phyloP scores from a whole-genome alignment of 2,329 filamentous ascomycete species.

The Rutstroemia sp. region DNA sequence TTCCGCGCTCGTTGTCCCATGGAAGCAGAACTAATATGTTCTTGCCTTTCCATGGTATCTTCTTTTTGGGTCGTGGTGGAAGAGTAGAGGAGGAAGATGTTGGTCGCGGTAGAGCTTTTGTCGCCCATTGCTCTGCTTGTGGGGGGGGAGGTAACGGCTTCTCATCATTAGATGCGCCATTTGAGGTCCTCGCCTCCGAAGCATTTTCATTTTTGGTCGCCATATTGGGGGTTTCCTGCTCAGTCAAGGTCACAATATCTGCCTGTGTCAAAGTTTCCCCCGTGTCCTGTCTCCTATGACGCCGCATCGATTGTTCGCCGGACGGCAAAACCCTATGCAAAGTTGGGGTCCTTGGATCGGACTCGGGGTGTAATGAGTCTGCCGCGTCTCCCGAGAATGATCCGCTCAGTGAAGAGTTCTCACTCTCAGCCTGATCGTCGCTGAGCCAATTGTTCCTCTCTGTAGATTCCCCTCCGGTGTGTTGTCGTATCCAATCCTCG shows the following conservation, averaged over 20 bases:
- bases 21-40: constrained; percentile 65
- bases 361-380: constrained; percentile 33
- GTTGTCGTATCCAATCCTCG: constrained; percentile 80
- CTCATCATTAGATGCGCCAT: constrained; percentile 27
- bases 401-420: constrained; percentile 68
- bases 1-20: constrained; percentile 57
- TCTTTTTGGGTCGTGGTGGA: constrained; percentile 59
- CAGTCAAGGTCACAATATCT: constrained; percentile 21
- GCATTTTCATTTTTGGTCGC: constrained; percentile 17
- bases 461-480: constrained; percentile 61
- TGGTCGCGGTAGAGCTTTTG: constrained; percentile 12
- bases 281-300: constrained; percentile 29
- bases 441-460: constrained; percentile 79
- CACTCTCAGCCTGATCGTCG: constrained; percentile 65
- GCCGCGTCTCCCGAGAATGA: constrained; percentile 46
- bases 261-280: constrained; percentile 27
- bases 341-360: constrained; percentile 29
- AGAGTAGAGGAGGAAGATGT: constrained; percentile 29
- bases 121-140: constrained; percentile 17
- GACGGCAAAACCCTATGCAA: constrained; percentile 24
- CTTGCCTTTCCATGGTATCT: constrained; percentile 68
- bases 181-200: constrained; percentile 15
- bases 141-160: constrained; percentile 33
- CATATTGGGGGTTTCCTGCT: constrained; percentile 15
- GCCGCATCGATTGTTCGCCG: constrained; percentile 15